Evolutionary conservation across 352 stramenopile species (phyloP), one percentile per base, ranked within the genome.

Genomic region (Phytophthora niederhauseri): DNA sequence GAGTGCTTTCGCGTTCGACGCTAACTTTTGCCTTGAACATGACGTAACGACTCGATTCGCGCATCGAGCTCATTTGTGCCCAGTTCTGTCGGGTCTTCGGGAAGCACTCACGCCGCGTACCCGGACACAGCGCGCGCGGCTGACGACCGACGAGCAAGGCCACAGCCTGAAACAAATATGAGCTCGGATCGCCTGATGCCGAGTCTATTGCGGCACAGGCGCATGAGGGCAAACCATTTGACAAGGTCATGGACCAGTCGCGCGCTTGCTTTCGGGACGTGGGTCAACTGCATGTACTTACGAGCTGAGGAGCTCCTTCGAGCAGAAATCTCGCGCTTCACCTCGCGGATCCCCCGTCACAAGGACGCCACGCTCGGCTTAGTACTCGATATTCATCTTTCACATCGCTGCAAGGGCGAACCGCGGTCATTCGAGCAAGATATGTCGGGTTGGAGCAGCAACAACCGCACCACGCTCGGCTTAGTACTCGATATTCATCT

Each of bases 81-180:
- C 26, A 57, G 30, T 43, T 57, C 15, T 24, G 24, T 24, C 51
- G 51, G 30, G n/a, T 43, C 11, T 14, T 24, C 19, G 5, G 22
- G 15, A 45, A 45, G 30, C 30, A 34, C 30, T 34, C 30, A 34
- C 30, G 30, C 30, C 6, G 30, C 30, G 30, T 12, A 34, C 30
- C 30, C 7, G 12, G 30, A 34, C 30, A 34, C 30, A 12, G 7
- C 7, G 30, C 9, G 30, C 30, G 30, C 2, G 30, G 30, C 30
- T 34, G 30, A 11, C 30, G 30, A 34, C 30, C 30, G 30, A 12
- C 9, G 11, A 8, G 30, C 30, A 52, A 52, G n/a, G 12, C 17
- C 38, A 19, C 38, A 19, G 38, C 38, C 38, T 50, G 43, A 50
- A 50, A 50, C 43, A 50, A 50, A 50, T 50, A 50, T 50, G 43